Conservation (phyloP, 345 rosid genomes). For the Conringia planisiliqua region DNA sequence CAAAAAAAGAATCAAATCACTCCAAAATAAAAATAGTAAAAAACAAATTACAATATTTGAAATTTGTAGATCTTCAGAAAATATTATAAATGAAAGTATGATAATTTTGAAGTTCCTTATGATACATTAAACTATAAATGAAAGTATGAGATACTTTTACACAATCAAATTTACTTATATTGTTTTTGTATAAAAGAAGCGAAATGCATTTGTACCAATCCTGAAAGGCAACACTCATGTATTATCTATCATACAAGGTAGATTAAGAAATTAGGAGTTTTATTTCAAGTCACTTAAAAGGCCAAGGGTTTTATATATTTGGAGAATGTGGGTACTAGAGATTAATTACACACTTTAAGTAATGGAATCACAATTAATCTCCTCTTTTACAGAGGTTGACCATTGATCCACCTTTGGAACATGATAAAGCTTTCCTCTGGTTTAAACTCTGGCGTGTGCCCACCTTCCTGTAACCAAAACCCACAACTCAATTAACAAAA, state of each 20-base stretch:
- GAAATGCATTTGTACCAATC: background rate
- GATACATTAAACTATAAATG: too few species aligned
- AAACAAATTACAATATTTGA: too few species aligned
- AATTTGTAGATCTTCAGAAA: too few species aligned
- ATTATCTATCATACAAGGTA: background rate
- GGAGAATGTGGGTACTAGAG: background rate
- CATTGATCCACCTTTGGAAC: conserved; percentile 33
- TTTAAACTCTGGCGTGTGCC: conserved; percentile 52
- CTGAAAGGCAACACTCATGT: background rate
- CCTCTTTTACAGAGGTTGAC: conserved; percentile 16
- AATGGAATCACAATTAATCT: background rate
- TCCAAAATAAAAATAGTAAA: too few species aligned
- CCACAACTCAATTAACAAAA: background rate
- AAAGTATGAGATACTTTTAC: too few species aligned
- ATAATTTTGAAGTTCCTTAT: too few species aligned
- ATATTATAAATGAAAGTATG: too few species aligned
- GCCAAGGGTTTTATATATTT: background rate
- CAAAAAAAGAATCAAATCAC: too few species aligned
- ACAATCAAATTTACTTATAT: too few species aligned
- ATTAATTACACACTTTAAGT: background rate
- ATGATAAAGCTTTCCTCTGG: conserved; percentile 45
- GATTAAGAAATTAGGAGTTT: background rate
- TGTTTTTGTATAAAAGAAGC: too few species aligned
- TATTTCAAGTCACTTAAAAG: background rate
- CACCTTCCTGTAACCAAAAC: conserved; percentile 49